These are phyloP conservation scores for Moricandia arvensis DNA, from an alignment of 345 rosid species.

Conservation along the genomic window DNA sequence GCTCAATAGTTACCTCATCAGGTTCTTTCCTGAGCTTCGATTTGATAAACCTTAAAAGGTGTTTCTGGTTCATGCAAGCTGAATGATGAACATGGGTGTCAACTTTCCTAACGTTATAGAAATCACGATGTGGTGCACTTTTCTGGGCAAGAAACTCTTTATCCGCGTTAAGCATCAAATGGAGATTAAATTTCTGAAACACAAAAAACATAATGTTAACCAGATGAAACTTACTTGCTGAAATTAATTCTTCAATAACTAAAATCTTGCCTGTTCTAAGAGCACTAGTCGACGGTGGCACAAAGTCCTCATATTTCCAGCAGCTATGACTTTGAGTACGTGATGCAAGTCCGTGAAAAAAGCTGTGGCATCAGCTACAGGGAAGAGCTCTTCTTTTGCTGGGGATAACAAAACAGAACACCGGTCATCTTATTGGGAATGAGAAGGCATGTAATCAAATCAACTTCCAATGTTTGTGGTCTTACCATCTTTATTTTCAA, in stretches of 20 bases:
- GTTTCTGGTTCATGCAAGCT: conserved; percentile 99
- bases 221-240: conserved; percentile 7
- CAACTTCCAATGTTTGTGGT: conserved; percentile 4
- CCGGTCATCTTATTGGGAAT: background rate
- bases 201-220: conserved; percentile 12
- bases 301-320: conserved; percentile 90
- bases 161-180: conserved; percentile 99
- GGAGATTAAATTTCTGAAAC: conserved; percentile 93
- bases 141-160: conserved; percentile 96
- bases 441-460: background rate
- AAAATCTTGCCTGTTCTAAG: conserved; percentile 72
- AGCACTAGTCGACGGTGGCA: conserved; percentile 93
- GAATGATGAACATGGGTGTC: conserved; percentile 99
- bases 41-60: conserved; percentile 95
- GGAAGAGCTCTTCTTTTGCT: conserved; percentile 84
- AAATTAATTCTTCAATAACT: background rate
- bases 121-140: conserved; percentile 99
- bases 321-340: conserved; percentile 82
- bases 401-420: conserved; percentile 17
- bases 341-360: conserved; percentile 94
- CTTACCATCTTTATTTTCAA: conserved; percentile 75
- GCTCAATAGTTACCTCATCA: conserved; percentile 68
- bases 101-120: conserved; percentile 96
- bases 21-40: conserved; percentile 97
- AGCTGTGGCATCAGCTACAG: conserved; percentile 85